Evolutionary conservation across 2,329 filamentous ascomycete genomes (phyloP).

Genomic region (Pseudonectria foliicola): DNA sequence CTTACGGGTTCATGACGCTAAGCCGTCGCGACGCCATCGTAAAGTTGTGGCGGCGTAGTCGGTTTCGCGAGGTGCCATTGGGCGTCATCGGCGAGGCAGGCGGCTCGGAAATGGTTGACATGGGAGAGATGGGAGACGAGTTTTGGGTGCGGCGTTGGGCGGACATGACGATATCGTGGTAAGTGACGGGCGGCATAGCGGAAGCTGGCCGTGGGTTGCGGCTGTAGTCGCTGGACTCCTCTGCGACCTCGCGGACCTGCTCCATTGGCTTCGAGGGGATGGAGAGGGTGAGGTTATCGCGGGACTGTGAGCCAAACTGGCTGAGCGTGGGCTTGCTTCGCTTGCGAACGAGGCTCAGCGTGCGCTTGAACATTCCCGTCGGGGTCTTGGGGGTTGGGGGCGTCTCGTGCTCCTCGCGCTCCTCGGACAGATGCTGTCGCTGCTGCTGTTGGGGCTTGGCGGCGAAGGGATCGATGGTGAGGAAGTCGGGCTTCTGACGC

Average conservation of each 20-base stretch:
- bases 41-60: conserved; percentile 9
- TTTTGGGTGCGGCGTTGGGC: conserved; percentile 33
- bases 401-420: conserved; percentile 22
- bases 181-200: conserved; percentile 32
- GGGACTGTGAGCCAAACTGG: conserved; percentile 27
- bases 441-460: conserved; percentile 13
- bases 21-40: too few species aligned
- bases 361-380: conserved; percentile 44
- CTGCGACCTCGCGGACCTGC: conserved; percentile 28
- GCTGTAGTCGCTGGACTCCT: conserved; percentile 12
- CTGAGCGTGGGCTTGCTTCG: conserved; percentile 45
- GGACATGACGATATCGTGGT: conserved; percentile 40
- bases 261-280: conserved; percentile 23
- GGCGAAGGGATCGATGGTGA: too few species aligned
- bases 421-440: conserved; percentile 16
- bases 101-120: conserved; percentile 20
- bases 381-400: conserved; percentile 29
- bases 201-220: conserved; percentile 13
- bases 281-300: conserved; percentile 25
- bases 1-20: too few species aligned
- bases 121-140: conserved; percentile 19
- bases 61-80: conserved; percentile 16
- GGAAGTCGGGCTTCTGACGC: not conserved
- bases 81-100: conserved; percentile 19
- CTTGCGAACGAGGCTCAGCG: conserved; percentile 48